Evolutionary conservation across 768 basidiomycete species (phyloP), one percentile per base, ranked within the genome.

Genomic region (Ephemerocybe angulata): DNA sequence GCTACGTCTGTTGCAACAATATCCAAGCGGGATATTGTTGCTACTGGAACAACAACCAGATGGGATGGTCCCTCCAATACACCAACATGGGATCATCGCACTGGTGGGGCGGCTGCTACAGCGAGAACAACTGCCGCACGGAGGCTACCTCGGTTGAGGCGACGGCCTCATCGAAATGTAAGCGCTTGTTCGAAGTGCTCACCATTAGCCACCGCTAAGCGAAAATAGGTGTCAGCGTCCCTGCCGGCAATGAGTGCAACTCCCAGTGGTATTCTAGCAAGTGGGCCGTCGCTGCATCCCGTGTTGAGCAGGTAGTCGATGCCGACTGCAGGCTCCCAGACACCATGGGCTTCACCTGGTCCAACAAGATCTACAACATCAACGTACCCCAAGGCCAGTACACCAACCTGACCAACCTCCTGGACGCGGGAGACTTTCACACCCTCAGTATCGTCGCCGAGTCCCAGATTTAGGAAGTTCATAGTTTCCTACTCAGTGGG

Each of bases 11-110:
- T 46, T 59, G 58, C 55, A 56, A 46, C 31, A 33, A 47, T 15
- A 25, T 59, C 35, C 15, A 50, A n/a, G 50, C 42, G n/a, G 51
- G 38, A 10, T 41, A 49, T 22, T 59, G 58, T 38, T 59, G 58
- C 43, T 27, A 31, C 10, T 59, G 50, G 50, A 42, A 47, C 10
- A 12, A 22, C 11, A 24, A 28, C 4, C 56, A 30, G 11, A 21
- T 55, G 21, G 43, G 53, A 13, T 59, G 58, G 58, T 52, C 58
- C 10, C 44, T 56, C 13, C n/a, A n/a, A 3, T 56, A 27, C 25
- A 13, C 43, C 10, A 49, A 50, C 22, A 56, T 42, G 27, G n/a
- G n/a, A n/a, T 27, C 54, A 13, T 24, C 41, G 1, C 41, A 29
- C 17, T 57, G 52, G 53, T 41, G 28, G 13, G 59, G 56, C 4